Percentiles rank a stretch among this genome's conserved stretches.
Evolutionary conservation across 345 rosid species (phyloP).

Genomic region (Iberis pinnata): DNA sequence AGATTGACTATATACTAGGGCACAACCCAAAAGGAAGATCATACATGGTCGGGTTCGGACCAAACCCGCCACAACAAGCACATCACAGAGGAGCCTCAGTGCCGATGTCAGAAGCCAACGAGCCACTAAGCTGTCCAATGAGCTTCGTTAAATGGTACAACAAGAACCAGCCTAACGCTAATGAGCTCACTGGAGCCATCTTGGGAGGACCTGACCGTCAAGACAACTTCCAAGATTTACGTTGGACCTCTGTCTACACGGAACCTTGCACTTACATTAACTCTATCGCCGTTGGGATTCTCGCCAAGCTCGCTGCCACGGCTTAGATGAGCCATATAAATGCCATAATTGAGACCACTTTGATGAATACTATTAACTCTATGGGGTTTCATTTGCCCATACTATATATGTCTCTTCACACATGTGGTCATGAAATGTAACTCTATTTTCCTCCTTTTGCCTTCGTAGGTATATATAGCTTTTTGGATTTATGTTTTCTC

Average conservation of each 20-base stretch:
- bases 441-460: background rate
- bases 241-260: slow-evolving; percentile 53
- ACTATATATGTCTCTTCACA: slow-evolving; percentile 1
- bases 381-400: slow-evolving; percentile 6
- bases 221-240: slow-evolving; percentile 58
- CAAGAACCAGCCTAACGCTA: slow-evolving; percentile 49
- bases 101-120: slow-evolving; percentile 22
- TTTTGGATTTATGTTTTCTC: slow-evolving; percentile 15
- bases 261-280: slow-evolving; percentile 94
- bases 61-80: slow-evolving; percentile 65
- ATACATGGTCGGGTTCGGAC: slow-evolving; percentile 84
- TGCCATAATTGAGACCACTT: background rate
- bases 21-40: slow-evolving; percentile 71
- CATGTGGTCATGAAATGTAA: slow-evolving; percentile 21
- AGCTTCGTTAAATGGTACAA: slow-evolving; percentile 56
- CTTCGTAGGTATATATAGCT: slow-evolving; percentile 2
- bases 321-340: slow-evolving; percentile 8
- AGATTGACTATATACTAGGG: slow-evolving; percentile 84
- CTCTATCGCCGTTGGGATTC: slow-evolving; percentile 56
- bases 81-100: slow-evolving; percentile 89
- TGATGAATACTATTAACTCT: background rate
- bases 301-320: slow-evolving; percentile 59
- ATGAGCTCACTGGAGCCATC: slow-evolving; percentile 79
- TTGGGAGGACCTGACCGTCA: slow-evolving; percentile 80
- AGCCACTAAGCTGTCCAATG: slow-evolving; percentile 41